Percentiles rank a stretch among this genome's conserved stretches.
These are phyloP conservation scores for Otatea glauca DNA, from an alignment of 176 grass and related monocot genomes.

Conservation along the genomic window DNA sequence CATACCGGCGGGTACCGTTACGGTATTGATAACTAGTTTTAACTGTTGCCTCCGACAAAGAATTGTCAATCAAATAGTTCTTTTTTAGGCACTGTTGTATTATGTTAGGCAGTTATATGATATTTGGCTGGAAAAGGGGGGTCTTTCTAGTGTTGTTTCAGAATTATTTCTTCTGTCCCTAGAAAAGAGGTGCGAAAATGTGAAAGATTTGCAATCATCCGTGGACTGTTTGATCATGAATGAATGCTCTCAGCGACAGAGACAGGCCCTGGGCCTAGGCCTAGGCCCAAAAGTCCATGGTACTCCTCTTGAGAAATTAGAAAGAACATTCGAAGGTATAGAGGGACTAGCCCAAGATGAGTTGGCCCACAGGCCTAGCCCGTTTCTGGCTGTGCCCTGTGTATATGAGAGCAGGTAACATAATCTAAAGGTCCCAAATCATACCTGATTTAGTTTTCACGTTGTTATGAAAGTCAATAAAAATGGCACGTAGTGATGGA, in stretches of 20 bases:
- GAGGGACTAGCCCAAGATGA: too few relatives aligned
- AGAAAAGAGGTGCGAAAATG: not conserved
- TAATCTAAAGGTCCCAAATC: not conserved
- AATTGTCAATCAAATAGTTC: not conserved
- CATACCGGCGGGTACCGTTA: too few relatives aligned
- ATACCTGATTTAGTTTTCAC: not conserved
- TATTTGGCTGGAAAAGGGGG: not conserved
- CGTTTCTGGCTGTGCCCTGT: too few relatives aligned
- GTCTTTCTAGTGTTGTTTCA: too few relatives aligned
- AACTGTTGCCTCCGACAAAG: not conserved
- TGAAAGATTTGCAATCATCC: not conserved
- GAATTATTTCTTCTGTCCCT: not conserved
- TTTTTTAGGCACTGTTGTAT: not conserved
- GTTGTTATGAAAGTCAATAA: not conserved
- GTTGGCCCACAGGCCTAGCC: too few relatives aligned
- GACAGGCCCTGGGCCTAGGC: too few relatives aligned
- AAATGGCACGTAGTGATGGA: not conserved
- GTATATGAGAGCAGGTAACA: not conserved
- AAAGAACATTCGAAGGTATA: too few relatives aligned
- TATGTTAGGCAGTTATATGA: not conserved
- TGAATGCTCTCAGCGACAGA: not conserved
- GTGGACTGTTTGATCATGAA: not conserved
- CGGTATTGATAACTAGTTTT: too few relatives aligned
- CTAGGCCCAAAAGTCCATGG: too few relatives aligned
- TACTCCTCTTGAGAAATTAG: too few relatives aligned